Conservation (phyloP, 228 moss, liverwort and hornwort genomes). For the Sphagnum magellanicum region DNA sequence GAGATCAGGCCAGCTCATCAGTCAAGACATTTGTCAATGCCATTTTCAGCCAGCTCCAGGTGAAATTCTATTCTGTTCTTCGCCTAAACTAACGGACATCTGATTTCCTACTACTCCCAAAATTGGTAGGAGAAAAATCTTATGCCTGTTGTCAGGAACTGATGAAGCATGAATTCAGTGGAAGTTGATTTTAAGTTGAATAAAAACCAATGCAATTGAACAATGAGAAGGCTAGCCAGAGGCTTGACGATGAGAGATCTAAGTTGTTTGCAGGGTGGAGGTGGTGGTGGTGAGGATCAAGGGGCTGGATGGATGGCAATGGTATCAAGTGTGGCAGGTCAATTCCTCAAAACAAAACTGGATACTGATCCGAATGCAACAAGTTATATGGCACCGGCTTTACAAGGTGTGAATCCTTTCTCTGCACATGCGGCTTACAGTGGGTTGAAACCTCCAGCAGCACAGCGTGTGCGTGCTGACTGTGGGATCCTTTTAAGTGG, state of each 20-base stretch:
- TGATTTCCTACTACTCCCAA: too few species aligned
- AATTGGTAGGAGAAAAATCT: too few species aligned
- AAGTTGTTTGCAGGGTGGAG: slow-evolving; percentile 19
- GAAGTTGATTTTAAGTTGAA: too few species aligned
- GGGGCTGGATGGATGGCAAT: slow-evolving; percentile 22
- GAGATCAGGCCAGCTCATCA: slow-evolving; percentile 50
- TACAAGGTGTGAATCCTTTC: slow-evolving; percentile 12
- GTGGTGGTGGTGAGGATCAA: slow-evolving; percentile 7
- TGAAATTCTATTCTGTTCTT: neutral
- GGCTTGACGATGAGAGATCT: too few species aligned
- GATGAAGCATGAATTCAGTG: too few species aligned
- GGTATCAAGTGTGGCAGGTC: slow-evolving; percentile 38
- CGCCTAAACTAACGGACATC: neutral
- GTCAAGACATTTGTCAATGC: slow-evolving; percentile 53
- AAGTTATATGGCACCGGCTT: slow-evolving; percentile 32
- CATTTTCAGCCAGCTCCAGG: slow-evolving; percentile 42
- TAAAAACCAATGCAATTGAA: too few species aligned
- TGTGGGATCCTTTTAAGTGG: slow-evolving; percentile 65
- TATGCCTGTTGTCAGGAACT: too few species aligned
- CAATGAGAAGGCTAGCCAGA: too few species aligned
- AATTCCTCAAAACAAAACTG: slow-evolving; percentile 38
- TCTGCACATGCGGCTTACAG: slow-evolving; percentile 19
- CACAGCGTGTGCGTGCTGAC: slow-evolving; percentile 24
- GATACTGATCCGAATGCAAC: slow-evolving; percentile 33
- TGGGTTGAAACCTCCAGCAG: slow-evolving; percentile 30